phyloP scores from a whole-genome alignment of 2,329 filamentous ascomycete species.

The Rhexocercosporidium sp. region DNA sequence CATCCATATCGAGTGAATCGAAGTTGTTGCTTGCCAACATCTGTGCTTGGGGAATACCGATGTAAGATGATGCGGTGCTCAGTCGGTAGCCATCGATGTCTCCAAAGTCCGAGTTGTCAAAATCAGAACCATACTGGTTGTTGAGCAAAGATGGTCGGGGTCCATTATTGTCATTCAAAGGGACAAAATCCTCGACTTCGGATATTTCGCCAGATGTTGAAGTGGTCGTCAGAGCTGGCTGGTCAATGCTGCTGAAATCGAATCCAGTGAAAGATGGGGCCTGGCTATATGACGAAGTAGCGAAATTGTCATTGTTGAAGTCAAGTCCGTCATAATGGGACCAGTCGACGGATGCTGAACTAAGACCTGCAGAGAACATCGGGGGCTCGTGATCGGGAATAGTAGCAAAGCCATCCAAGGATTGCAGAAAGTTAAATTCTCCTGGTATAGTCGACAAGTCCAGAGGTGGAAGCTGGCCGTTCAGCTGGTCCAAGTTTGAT shows the following conservation, averaged over 20 bases:
- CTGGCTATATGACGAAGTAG: constrained; percentile 60
- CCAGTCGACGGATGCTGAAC: constrained; percentile 60
- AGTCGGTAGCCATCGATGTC: constrained; percentile 55
- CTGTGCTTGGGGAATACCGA: constrained; percentile 52
- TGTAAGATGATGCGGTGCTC: constrained; percentile 53
- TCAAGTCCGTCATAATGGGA: constrained; percentile 58
- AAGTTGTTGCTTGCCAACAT: constrained; percentile 54
- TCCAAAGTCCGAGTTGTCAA: constrained; percentile 46
- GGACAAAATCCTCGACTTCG: constrained; percentile 64
- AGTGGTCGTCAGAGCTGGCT: constrained; percentile 59
- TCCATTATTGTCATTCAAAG: constrained; percentile 47
- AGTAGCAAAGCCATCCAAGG: constrained; percentile 58
- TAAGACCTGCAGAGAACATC: constrained; percentile 66
- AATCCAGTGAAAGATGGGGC: constrained; percentile 58
- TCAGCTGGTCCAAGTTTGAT: constrained; percentile 55
- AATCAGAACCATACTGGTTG: constrained; percentile 46
- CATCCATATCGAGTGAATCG: constrained; percentile 58
- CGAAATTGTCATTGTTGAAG: constrained; percentile 55
- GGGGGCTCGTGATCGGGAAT: constrained; percentile 55
- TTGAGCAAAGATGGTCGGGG: constrained; percentile 46
- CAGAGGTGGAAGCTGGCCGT: constrained; percentile 59
- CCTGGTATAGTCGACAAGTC: constrained; percentile 61
- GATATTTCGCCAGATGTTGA: constrained; percentile 72
- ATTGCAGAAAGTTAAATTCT: constrained; percentile 46
- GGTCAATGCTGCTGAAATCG: constrained; percentile 60